Percentiles rank a stretch among this genome's conserved stretches.
These are phyloP conservation scores for Ophiocordyceps camponoti-saundersi DNA, from an alignment of 2,329 filamentous ascomycete species.

Conservation along the genomic window DNA sequence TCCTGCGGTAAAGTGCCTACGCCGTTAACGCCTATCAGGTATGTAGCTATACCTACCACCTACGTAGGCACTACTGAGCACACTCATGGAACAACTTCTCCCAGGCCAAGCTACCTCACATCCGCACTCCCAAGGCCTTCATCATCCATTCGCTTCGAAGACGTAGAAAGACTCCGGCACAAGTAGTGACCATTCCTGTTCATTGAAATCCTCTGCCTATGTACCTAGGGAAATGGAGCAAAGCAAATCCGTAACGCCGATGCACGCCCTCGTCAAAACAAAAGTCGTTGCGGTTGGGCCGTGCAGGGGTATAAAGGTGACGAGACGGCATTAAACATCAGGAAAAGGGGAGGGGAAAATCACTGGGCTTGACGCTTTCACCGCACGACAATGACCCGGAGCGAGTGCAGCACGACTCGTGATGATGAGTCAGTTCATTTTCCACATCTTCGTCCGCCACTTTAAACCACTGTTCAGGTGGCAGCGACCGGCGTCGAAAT, in stretches of 20 bases:
- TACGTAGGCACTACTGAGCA: no score
- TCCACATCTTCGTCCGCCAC: not conserved
- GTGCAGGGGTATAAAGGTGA: not conserved
- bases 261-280: not conserved
- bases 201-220: not conserved
- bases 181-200: not conserved
- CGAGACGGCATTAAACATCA: no score
- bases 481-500: not conserved
- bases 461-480: not conserved
- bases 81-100: no score
- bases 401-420: not conserved
- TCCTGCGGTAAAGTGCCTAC: no score
- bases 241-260: not conserved
- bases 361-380: not conserved
- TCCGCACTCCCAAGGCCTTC: no score
- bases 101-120: no score
- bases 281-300: not conserved
- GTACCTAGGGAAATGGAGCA: not conserved
- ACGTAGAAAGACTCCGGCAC: no score
- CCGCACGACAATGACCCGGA: not conserved
- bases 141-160: no score
- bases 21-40: no score
- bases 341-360: not conserved
- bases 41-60: no score
- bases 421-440: not conserved